Evolutionary conservation across 305 asterid species (phyloP).

Genomic region (Fraxinus platypoda): DNA sequence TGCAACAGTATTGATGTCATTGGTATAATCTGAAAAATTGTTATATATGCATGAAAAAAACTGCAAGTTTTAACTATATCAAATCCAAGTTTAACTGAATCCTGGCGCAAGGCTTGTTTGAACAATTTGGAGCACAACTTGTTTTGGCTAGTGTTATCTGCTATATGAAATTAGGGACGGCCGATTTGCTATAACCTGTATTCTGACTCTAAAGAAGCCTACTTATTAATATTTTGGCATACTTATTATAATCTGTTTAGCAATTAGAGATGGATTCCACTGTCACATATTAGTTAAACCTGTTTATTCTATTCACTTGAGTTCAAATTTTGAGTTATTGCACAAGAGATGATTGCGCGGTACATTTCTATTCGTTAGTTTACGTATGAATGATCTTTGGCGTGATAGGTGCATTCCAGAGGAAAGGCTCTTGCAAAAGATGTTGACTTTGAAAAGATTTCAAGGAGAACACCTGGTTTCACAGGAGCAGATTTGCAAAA

Average conservation of each 20-base stretch:
- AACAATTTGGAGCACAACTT: not conserved
- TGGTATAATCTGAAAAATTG: not conserved
- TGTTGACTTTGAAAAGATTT: conserved; percentile 50
- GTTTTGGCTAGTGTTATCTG: not conserved
- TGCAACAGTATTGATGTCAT: not conserved
- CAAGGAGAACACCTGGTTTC: conserved; percentile 56
- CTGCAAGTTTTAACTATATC: not conserved
- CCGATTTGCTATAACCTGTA: not conserved
- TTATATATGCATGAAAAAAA: not conserved
- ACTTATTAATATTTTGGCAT: not conserved
- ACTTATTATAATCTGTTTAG: not conserved
- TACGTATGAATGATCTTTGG: not conserved
- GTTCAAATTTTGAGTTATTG: not conserved
- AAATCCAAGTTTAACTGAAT: not conserved
- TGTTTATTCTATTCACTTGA: not conserved
- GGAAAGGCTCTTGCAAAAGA: conserved; percentile 56
- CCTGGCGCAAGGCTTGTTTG: not conserved
- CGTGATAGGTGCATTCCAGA: conserved; percentile 44
- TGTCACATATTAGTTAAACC: not conserved
- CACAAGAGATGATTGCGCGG: not conserved
- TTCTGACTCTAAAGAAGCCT: not conserved
- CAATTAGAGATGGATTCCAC: not conserved
- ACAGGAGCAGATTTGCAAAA: conserved; percentile 55
- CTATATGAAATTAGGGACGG: not conserved
- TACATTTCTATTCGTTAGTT: not conserved